These are phyloP conservation scores for Colletotrichum sp. DNA, from an alignment of 2,329 filamentous ascomycete genomes.

Conservation along the genomic window DNA sequence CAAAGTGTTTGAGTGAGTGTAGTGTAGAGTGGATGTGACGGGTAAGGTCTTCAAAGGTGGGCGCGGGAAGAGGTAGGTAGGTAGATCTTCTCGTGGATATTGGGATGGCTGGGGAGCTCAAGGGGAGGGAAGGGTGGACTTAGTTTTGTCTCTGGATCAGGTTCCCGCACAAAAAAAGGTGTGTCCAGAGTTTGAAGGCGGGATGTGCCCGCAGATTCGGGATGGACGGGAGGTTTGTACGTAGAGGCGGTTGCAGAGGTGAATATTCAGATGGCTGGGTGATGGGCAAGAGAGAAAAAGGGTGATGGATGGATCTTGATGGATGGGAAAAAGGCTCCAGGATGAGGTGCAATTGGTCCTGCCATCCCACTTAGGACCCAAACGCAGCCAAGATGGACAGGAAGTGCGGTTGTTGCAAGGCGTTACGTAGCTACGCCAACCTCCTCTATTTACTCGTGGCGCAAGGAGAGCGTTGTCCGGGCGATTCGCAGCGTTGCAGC, in stretches of 20 bases:
- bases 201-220: constrained; percentile 6
- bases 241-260: constrained; percentile 6
- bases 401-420: background rate
- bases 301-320: constrained; percentile 9
- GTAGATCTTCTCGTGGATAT: constrained; percentile 13
- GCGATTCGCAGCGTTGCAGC: constrained; percentile 21
- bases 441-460: constrained; percentile 24
- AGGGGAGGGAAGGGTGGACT: constrained; percentile 11
- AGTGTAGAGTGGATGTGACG: background rate
- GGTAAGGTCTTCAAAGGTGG: constrained; percentile 6
- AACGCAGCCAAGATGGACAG: background rate
- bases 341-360: constrained; percentile 20
- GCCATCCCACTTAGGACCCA: constrained; percentile 16
- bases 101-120: constrained; percentile 15
- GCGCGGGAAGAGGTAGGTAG: background rate
- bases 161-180: background rate
- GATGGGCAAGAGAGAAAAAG: background rate
- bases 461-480: constrained; percentile 16
- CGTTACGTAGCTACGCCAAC: constrained; percentile 24
- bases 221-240: background rate
- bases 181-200: constrained; percentile 1
- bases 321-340: background rate
- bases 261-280: constrained; percentile 27
- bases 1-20: constrained; percentile 1
- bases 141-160: constrained; percentile 24